Percentiles rank a stretch among this genome's conserved stretches.
Conservation (phyloP, 495 filamentous ascomycete species). For the Astrothelium macrocarpum region DNA sequence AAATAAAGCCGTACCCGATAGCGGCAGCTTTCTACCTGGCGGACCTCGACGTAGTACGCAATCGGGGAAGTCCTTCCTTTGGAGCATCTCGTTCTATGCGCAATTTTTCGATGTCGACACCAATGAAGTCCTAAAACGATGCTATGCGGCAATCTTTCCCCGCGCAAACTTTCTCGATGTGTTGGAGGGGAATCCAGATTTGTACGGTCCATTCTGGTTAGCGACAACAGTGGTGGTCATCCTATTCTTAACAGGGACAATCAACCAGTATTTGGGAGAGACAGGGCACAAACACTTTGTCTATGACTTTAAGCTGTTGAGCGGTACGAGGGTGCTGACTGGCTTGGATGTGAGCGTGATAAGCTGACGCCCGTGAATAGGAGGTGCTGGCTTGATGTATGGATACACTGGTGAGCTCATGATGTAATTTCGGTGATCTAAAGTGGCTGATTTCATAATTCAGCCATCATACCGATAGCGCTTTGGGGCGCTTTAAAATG, state of each 20-base stretch:
- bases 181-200: conserved; percentile 90
- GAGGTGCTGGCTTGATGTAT: conserved; percentile 77
- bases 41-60: conserved; percentile 35
- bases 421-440: no score
- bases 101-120: conserved; percentile 99
- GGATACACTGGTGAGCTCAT: conserved; percentile 59
- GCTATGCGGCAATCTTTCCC: conserved; percentile 75
- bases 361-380: conserved; percentile 31
- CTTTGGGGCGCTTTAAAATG: conserved; percentile 87
- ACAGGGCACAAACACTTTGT: conserved; percentile 53
- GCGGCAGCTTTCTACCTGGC: conserved; percentile 38
- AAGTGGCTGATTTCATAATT: not conserved
- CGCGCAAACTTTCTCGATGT: conserved; percentile 92
- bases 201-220: conserved; percentile 97
- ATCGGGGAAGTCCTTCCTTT: conserved; percentile 75
- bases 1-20: conserved; percentile 38
- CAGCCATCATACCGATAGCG: conserved; percentile 62
- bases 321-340: conserved; percentile 75
- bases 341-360: not conserved
- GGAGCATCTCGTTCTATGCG: conserved; percentile 86
- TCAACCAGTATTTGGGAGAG: conserved; percentile 72
- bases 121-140: conserved; percentile 70
- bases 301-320: conserved; percentile 82
- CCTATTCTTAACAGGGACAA: conserved; percentile 87
- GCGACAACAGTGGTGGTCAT: conserved; percentile 95